Conservation (phyloP, 129 eudicot genomes). For the Solidago caesia region DNA sequence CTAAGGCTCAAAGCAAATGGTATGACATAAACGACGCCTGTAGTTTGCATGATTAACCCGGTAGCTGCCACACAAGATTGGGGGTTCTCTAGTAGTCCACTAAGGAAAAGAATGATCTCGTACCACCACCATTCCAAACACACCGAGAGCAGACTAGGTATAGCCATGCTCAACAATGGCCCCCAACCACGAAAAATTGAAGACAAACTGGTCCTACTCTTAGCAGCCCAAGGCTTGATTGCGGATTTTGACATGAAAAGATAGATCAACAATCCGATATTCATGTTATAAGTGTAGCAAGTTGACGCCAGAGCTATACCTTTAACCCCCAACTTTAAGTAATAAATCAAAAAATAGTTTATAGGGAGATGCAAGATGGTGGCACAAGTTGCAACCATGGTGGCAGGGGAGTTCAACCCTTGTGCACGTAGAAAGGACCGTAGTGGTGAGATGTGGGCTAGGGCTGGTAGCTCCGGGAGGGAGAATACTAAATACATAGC, state of each 20-base stretch:
- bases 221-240: slow-evolving; percentile 75
- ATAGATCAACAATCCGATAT: slow-evolving; percentile 61
- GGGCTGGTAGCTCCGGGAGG: slow-evolving; percentile 65
- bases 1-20: slow-evolving; percentile 65
- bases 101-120: slow-evolving; percentile 67
- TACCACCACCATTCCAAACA: slow-evolving; percentile 99
- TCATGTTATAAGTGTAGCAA: slow-evolving; percentile 56
- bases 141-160: slow-evolving; percentile 63
- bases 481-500: slow-evolving; percentile 47
- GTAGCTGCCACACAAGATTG: slow-evolving; percentile 75
- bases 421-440: slow-evolving; percentile 71
- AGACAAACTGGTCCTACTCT: slow-evolving; percentile 37
- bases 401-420: slow-evolving; percentile 56
- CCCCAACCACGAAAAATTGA: slow-evolving; percentile 69
- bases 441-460: slow-evolving; percentile 58
- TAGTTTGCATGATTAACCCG: slow-evolving; percentile 75
- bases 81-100: slow-evolving; percentile 71
- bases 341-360: slow-evolving; percentile 56
- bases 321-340: slow-evolving; percentile 59
- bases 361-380: slow-evolving; percentile 72
- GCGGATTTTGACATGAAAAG: slow-evolving; percentile 48
- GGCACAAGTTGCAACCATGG: slow-evolving; percentile 49
- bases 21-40: slow-evolving; percentile 59
- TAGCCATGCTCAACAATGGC: slow-evolving; percentile 59
- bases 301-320: slow-evolving; percentile 82